phyloP scores from a whole-genome alignment of 805 yeast genomes.

The Lachancea waltii region DNA sequence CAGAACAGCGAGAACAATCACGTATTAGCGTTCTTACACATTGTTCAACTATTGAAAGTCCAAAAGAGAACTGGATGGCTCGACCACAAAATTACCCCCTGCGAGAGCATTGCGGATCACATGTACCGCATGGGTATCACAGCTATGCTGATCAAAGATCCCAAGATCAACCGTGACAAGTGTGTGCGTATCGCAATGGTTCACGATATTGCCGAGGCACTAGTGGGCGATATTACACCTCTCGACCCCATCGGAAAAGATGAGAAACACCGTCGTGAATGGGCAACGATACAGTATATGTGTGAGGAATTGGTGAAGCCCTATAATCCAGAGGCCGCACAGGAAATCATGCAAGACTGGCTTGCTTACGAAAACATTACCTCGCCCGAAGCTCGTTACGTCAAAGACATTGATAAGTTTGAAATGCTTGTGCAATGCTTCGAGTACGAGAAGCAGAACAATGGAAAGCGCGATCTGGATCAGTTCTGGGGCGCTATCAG shows the following conservation, averaged over 20 bases:
- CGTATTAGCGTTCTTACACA: conserved; percentile 53
- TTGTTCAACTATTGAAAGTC: conserved; percentile 63
- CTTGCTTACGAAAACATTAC: conserved; percentile 82
- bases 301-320: conserved; percentile 50
- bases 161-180: conserved; percentile 50
- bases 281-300: conserved; percentile 61
- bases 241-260: conserved; percentile 60
- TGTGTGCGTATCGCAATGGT: conserved; percentile 83
- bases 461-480: conserved; percentile 50
- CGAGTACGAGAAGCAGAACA: conserved; percentile 70
- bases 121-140: conserved; percentile 92
- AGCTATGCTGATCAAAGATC: conserved; percentile 55
- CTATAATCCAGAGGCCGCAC: conserved; percentile 57
- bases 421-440: conserved; percentile 78
- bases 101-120: conserved; percentile 81
- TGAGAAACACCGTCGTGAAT: conserved; percentile 83
- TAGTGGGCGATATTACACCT: conserved; percentile 95
- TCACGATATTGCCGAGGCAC: conserved; percentile 90
- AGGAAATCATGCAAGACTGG: conserved; percentile 69
- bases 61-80: conserved; percentile 94
- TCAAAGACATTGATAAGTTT: conserved; percentile 89
- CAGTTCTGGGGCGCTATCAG: conserved; percentile 63
- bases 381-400: conserved; percentile 77
- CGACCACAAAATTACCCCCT: conserved; percentile 43
- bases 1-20: conserved; percentile 35